Evolutionary conservation across 306 rosid genomes (phyloP).

Genomic region (Acmispon strigosus): DNA sequence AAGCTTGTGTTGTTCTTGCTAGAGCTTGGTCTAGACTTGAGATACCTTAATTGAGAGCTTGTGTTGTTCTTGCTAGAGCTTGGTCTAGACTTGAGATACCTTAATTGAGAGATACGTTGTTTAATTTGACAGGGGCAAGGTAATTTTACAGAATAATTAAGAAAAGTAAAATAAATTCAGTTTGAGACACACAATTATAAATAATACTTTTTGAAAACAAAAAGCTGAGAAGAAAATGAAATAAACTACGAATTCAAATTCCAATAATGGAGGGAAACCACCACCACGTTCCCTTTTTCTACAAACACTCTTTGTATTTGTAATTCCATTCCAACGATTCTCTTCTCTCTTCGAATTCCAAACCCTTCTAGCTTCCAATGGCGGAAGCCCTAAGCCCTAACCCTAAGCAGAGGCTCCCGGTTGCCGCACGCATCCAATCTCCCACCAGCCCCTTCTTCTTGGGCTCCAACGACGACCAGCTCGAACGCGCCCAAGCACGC

Average conservation of each 20-base stretch:
- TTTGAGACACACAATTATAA: too few species aligned
- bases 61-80: too few species aligned
- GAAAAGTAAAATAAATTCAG: too few species aligned
- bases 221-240: too few species aligned
- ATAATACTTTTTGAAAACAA: too few species aligned
- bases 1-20: too few species aligned
- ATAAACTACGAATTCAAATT: conserved; percentile 26
- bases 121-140: too few species aligned
- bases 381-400: conserved; percentile 69
- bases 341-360: neutral
- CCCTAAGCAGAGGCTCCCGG: conserved; percentile 53
- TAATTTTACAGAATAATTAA: too few species aligned
- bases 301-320: neutral
- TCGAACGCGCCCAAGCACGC: conserved; percentile 85
- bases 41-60: too few species aligned
- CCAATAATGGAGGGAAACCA: conserved; percentile 61
- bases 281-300: neutral
- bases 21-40: too few species aligned
- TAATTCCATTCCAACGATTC: neutral
- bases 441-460: conserved; percentile 77
- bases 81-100: too few species aligned
- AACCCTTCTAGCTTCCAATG: conserved; percentile 44
- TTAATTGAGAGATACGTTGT: too few species aligned
- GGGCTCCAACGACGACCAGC: conserved; percentile 86
- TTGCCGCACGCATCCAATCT: conserved; percentile 73